Evolutionary conservation across 257 asterid genomes (phyloP).

Genomic region (Fraxinus americana): DNA sequence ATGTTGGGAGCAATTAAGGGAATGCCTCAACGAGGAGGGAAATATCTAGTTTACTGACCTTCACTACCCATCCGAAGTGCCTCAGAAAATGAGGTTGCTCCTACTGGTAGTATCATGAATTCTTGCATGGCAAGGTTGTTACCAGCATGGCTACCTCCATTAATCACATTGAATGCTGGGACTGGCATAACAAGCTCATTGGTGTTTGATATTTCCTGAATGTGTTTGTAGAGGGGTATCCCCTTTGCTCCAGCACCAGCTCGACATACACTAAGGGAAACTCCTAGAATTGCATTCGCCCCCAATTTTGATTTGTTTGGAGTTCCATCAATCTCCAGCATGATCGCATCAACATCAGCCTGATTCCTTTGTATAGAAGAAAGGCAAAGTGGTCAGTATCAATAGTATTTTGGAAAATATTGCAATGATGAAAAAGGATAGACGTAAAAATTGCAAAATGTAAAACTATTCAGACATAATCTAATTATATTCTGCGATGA

Average conservation of each 20-base stretch:
- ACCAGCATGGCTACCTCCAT: slow-evolving; percentile 99
- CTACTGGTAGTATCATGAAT: slow-evolving; percentile 95
- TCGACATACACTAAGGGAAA: slow-evolving; percentile 90
- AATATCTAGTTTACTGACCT: slow-evolving; percentile 47
- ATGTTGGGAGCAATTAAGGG: neutral
- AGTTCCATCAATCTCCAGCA: slow-evolving; percentile 96
- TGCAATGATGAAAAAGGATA: slow-evolving; percentile 11
- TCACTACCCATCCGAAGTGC: slow-evolving; percentile 96
- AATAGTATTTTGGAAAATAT: neutral
- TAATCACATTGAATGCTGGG: slow-evolving; percentile 94
- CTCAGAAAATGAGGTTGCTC: slow-evolving; percentile 84
- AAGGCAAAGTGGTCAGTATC: slow-evolving; percentile 4
- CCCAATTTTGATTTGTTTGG: slow-evolving; percentile 91
- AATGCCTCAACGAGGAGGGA: neutral
- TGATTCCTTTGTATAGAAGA: slow-evolving; percentile 63
- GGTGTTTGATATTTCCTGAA: slow-evolving; percentile 83
- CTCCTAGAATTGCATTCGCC: slow-evolving; percentile 97
- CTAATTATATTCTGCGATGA: neutral
- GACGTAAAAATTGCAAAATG: neutral
- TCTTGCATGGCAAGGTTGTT: slow-evolving; percentile 98
- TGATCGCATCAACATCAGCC: slow-evolving; percentile 68
- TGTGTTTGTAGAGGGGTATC: slow-evolving; percentile 80
- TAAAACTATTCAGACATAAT: neutral
- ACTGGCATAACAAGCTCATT: slow-evolving; percentile 98
- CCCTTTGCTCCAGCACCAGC: slow-evolving; percentile 99